Base-by-base conservation (phyloP, 306 rosid genomes). In the Vigna reflexopilosa region DNA sequence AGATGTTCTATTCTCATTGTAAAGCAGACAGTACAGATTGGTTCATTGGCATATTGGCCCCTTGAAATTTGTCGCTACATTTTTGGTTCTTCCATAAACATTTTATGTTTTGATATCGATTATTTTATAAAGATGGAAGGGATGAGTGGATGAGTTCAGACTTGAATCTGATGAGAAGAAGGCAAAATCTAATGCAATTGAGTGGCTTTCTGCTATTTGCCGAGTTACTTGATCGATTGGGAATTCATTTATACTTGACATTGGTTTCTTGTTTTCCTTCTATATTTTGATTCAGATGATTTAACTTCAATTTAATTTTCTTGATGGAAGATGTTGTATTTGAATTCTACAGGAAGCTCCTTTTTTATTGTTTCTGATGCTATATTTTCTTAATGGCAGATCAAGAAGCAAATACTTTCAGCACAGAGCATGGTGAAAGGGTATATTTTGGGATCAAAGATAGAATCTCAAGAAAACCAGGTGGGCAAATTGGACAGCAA, bases 351-450 rank as follows among this genome's bases (percentile, higher is more conserved):
- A 19, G 10, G 40, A 76, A 26, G 45, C 40, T 11, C 7, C 17
- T 66, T 77, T 15, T 61, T 45, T 16, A 55, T 24, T 30, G 69
- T 26, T 72, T 67, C 69, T 90, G 22, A 88, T 73, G 47, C 38
- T 76, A 67, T 61, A 45, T 72, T 68, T 67, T 77, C 69, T 47
- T 74, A 61, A 50, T 82, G 82, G 77, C 88, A 92, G 98, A 75
- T 94, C 77, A 92, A 94, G 86, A 87, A 73, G 87, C 86, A 74
- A 5, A 84, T 94, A 84, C 73, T 45, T 67, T 89, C 92, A 9
- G 97, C 90, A 3, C 80, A 94, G 86, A 86, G 77, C 69, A 71
- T 80, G 8, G 79, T 85, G 17, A 94, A 94, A 80, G 93, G 79
- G 5, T 94, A 62, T 70, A 50, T 94, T 44, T 87, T 90, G 52